These are phyloP conservation scores for Scleromitrula shiraiana DNA, from an alignment of 2,329 filamentous ascomycete genomes.

Conservation along the genomic window DNA sequence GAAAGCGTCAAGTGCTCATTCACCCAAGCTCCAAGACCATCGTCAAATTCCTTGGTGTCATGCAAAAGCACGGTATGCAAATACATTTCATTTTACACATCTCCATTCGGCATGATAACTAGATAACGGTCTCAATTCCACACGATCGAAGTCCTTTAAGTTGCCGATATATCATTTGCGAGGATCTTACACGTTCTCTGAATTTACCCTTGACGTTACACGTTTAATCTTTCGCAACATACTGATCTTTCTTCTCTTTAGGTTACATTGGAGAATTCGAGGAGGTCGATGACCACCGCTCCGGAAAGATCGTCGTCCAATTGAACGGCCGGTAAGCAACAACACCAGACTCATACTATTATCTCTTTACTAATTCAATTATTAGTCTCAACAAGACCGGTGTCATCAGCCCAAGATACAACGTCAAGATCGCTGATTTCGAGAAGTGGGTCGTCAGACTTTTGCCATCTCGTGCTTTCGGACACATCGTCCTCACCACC, in stretches of 20 bases:
- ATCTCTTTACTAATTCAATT: neutral
- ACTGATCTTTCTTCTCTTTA: conserved; percentile 47
- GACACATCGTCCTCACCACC: conserved; percentile 98
- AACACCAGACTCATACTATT: neutral
- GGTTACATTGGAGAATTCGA: conserved; percentile 99
- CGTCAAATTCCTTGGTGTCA: conserved; percentile 97
- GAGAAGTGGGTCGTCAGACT: conserved; percentile 99
- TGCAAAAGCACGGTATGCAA: conserved; percentile 96
- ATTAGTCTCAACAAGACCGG: conserved; percentile 87
- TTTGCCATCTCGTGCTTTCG: conserved; percentile 98
- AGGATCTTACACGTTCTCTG: conserved; percentile 97
- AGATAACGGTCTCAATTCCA: conserved; percentile 80
- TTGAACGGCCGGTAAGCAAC: conserved; percentile 74
- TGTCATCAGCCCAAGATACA: conserved; percentile 99
- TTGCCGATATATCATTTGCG: conserved; percentile 92
- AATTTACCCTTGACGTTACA: conserved; percentile 67
- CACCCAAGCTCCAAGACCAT: conserved; percentile 99
- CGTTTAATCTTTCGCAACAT: conserved; percentile 96
- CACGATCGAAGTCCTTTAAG: conserved; percentile 99
- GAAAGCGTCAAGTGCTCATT: conserved; percentile 99
- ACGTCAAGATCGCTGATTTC: conserved; percentile 92
- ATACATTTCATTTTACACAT: conserved; percentile 8
- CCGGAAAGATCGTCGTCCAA: conserved; percentile 99
- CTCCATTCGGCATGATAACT: conserved; percentile 98
- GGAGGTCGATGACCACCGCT: conserved; percentile 98